These are phyloP conservation scores for Coniochaeta prunicola DNA, from an alignment of 2,329 filamentous ascomycete species.

Conservation along the genomic window DNA sequence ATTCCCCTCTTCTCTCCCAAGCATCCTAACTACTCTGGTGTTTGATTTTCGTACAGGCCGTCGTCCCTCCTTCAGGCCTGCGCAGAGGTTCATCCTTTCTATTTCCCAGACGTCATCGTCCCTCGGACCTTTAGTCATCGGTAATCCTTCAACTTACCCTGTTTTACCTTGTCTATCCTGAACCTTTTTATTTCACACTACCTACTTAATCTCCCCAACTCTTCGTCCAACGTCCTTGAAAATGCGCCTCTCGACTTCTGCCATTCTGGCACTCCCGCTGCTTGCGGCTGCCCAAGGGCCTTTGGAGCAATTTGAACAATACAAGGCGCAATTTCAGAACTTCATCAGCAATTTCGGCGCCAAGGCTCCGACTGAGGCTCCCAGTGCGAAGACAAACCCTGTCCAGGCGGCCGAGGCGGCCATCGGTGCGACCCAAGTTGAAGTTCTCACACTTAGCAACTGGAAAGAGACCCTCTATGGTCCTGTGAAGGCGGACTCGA, in stretches of 20 bases:
- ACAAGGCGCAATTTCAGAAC: constrained; percentile 56
- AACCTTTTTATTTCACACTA: background rate
- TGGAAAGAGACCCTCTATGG: constrained; percentile 63
- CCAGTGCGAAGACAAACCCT: constrained; percentile 34
- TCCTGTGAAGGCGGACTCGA: constrained; percentile 50
- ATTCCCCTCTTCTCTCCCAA: background rate
- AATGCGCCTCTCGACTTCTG: constrained; percentile 52
- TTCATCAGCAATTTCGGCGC: constrained; percentile 54
- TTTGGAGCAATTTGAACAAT: constrained; percentile 35
- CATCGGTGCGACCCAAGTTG: constrained; percentile 30
- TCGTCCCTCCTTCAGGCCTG: background rate
- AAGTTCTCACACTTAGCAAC: constrained; percentile 58
- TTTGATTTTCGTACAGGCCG: background rate
- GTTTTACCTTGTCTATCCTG: background rate
- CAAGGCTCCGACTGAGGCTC: constrained; percentile 34
- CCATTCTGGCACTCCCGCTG: constrained; percentile 47
- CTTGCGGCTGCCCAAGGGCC: constrained; percentile 44
- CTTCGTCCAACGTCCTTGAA: constrained; percentile 12
- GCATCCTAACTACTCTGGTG: background rate
- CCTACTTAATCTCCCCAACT: no score
- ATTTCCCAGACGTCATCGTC: background rate
- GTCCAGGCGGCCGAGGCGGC: constrained; percentile 41
- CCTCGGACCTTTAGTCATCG: background rate
- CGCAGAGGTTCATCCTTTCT: background rate
- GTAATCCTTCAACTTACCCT: background rate